A percentile compares a stretch with the other conserved stretches of the same genome.
phyloP scores from a whole-genome alignment of 106 monocot genomes.

The Posidonia australis region DNA sequence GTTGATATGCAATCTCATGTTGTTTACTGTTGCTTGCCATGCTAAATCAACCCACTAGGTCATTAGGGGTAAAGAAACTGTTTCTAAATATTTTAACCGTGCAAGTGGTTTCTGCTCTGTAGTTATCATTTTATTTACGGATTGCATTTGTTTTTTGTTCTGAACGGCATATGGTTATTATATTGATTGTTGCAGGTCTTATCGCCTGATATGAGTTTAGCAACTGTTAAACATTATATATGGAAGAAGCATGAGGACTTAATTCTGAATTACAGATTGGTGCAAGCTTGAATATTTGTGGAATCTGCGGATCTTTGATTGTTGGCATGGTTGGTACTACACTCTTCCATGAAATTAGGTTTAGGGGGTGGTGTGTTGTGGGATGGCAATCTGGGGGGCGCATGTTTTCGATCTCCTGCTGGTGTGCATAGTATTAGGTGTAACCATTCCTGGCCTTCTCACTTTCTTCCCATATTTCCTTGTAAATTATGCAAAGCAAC shows the following conservation, averaged over 20 bases:
- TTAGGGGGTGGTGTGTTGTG: background rate
- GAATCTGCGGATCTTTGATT: background rate
- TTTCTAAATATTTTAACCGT: too few relatives aligned
- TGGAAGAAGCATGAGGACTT: conserved; percentile 98
- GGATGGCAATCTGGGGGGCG: background rate
- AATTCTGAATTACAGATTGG: conserved; percentile 69
- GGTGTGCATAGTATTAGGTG: background rate
- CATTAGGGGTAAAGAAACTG: too few relatives aligned
- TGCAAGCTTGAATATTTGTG: conserved; percentile 22
- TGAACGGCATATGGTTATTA: background rate
- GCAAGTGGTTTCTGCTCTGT: background rate
- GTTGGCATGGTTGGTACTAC: background rate
- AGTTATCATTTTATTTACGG: background rate
- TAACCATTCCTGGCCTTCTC: background rate
- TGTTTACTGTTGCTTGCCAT: too few relatives aligned
- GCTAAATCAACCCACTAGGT: too few relatives aligned
- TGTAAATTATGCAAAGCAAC: conserved; percentile 1
- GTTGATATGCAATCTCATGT: too few relatives aligned
- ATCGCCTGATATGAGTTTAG: conserved; percentile 81
- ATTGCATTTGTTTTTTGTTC: background rate
- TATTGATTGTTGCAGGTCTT: conserved; percentile 40
- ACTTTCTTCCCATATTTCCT: conserved; percentile 2
- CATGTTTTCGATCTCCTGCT: background rate
- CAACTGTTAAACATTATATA: conserved; percentile 74
- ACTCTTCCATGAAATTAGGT: background rate